phyloP scores from a whole-genome alignment of 441 rosid genomes.

The Sinapis alba region DNA sequence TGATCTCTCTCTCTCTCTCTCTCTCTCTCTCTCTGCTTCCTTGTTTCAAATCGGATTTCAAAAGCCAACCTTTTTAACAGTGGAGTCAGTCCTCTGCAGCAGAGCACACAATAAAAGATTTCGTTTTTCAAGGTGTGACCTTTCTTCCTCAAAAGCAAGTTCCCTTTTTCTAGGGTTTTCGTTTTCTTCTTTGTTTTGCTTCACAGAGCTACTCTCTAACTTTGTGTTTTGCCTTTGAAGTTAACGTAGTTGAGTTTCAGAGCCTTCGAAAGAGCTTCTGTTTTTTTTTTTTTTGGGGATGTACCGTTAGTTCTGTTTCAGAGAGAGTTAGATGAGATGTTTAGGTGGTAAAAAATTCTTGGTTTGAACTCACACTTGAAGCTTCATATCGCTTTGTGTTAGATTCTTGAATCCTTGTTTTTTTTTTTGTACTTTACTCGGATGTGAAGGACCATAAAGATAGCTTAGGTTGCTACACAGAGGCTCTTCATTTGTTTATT shows the following conservation, averaged over 20 bases:
- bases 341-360: neutral
- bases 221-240: constrained; percentile 1
- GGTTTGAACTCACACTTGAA: neutral
- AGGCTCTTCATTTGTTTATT: neutral
- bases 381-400: neutral
- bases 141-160: constrained; percentile 14
- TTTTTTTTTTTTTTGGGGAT: neutral
- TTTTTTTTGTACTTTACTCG: neutral
- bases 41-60: neutral
- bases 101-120: neutral
- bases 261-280: neutral
- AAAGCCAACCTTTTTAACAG: neutral
- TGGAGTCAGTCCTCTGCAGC: neutral
- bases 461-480: neutral
- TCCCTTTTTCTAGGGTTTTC: constrained; percentile 20
- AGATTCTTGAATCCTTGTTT: constrained; percentile 9
- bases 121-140: constrained; percentile 21
- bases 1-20: constrained; percentile 22
- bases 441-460: neutral
- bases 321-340: neutral
- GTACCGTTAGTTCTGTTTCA: neutral
- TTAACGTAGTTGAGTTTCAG: constrained; percentile 27
- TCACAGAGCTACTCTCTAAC: constrained; percentile 22
- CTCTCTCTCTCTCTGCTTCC: neutral
- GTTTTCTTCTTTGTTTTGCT: constrained; percentile 6